A percentile compares a stretch with the other conserved stretches of the same genome.
Evolutionary conservation across 1,284 basidiomycete genomes (phyloP).

Genomic region (Takashimella tepidaria): DNA sequence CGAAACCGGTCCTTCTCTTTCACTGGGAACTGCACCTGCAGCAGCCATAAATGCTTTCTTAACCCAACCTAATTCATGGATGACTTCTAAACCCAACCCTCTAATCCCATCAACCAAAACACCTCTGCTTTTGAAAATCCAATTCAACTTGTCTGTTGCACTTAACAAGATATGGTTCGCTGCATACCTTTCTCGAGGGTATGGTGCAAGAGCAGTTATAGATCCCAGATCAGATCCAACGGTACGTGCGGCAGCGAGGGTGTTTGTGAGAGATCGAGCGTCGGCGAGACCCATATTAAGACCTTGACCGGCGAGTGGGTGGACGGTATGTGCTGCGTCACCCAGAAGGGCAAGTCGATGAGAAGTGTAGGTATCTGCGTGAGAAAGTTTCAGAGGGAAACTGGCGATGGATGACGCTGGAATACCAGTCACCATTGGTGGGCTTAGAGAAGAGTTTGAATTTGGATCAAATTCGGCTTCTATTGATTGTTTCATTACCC

Average conservation of each 20-base stretch:
- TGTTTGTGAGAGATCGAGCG: constrained; percentile 62
- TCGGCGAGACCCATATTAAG: constrained; percentile 90
- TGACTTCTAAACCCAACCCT: constrained; percentile 77
- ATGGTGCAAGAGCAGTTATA: constrained; percentile 66
- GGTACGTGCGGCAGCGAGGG: constrained; percentile 56
- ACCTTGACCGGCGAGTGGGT: constrained; percentile 96
- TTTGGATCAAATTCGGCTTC: not conserved
- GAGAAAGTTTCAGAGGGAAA: constrained; percentile 84
- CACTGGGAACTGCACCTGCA: constrained; percentile 53
- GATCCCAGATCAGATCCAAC: constrained; percentile 80
- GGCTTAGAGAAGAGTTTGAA: constrained; percentile 56
- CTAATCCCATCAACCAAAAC: constrained; percentile 76
- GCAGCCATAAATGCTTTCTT: constrained; percentile 77
- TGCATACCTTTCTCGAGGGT: constrained; percentile 73
- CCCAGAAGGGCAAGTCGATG: constrained; percentile 68
- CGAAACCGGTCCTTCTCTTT: not conserved
- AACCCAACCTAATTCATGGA: constrained; percentile 78
- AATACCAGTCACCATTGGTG: constrained; percentile 45
- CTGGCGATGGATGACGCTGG: constrained; percentile 80
- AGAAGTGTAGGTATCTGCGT: constrained; percentile 74
- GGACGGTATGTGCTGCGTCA: constrained; percentile 92
- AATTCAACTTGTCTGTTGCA: constrained; percentile 80
- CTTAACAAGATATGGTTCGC: constrained; percentile 79
- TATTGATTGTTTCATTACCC: too few relatives aligned
- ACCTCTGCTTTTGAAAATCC: constrained; percentile 65